phyloP scores from a whole-genome alignment of 495 filamentous ascomycete genomes.

The Penicillium soppii region DNA sequence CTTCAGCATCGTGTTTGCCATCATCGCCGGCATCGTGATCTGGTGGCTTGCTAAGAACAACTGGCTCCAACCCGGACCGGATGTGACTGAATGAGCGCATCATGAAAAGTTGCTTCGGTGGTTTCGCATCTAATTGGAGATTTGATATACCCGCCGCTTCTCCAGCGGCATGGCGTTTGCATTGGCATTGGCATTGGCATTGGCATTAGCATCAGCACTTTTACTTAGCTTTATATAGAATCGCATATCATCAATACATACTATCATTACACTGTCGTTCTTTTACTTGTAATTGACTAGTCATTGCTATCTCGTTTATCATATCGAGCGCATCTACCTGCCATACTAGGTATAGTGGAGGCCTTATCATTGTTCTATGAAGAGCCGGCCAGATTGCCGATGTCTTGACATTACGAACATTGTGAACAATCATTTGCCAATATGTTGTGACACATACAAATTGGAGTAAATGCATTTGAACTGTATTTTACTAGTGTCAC shows the following conservation, averaged over 20 bases:
- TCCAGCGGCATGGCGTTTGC: not conserved
- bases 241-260: constrained; percentile 1
- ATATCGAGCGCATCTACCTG: not conserved
- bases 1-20: constrained; percentile 25
- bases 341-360: not conserved
- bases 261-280: not conserved
- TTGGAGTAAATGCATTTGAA: too few species aligned
- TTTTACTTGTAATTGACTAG: too few species aligned
- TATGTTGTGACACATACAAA: too few species aligned
- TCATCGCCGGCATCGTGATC: constrained; percentile 30
- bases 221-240: not conserved
- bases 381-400: too few species aligned
- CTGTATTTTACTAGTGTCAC: too few species aligned
- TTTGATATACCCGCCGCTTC: constrained; percentile 6
- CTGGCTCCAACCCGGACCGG: constrained; percentile 31
- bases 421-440: too few species aligned
- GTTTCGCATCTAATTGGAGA: not conserved
- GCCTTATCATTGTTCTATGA: constrained; percentile 5
- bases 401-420: too few species aligned
- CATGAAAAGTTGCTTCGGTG: not conserved
- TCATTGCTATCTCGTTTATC: too few species aligned
- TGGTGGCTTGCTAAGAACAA: constrained; percentile 42
- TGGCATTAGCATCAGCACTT: not conserved
- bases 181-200: not conserved
- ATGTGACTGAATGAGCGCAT: not conserved